Percentiles rank a stretch among this genome's conserved stretches.
These are phyloP conservation scores for Lactarius quietus DNA, from an alignment of 768 basidiomycete genomes.

Conservation along the genomic window DNA sequence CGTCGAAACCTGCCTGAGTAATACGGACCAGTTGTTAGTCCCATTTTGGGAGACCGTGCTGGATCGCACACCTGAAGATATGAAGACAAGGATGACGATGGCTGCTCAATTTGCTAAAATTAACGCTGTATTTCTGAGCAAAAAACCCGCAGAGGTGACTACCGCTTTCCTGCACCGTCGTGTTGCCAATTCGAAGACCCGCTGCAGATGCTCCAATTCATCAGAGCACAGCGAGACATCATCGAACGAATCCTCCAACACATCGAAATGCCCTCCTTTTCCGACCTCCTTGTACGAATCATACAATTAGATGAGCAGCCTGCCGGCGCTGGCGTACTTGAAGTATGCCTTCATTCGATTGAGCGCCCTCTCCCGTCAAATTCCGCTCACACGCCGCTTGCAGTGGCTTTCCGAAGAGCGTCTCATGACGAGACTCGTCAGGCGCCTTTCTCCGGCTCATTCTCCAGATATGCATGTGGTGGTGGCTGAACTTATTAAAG, in stretches of 20 bases:
- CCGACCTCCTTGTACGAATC: conserved; percentile 87
- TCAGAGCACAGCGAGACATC: conserved; percentile 75
- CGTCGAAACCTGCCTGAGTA: conserved; percentile 79
- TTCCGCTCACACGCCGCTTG: conserved; percentile 34
- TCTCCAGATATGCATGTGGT: conserved; percentile 76
- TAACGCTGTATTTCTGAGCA: conserved; percentile 81
- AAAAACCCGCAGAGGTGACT: conserved; percentile 85
- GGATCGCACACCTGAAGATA: conserved; percentile 76
- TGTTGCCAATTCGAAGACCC: conserved; percentile 33
- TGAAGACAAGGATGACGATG: conserved; percentile 83
- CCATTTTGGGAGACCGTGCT: conserved; percentile 93
- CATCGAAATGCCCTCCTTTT: conserved; percentile 85
- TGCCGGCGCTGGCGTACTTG: conserved; percentile 76
- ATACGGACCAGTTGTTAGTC: conserved; percentile 64
- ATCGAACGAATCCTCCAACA: conserved; percentile 80
- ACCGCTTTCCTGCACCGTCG: conserved; percentile 27
- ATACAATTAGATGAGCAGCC: conserved; percentile 86
- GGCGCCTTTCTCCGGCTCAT: conserved; percentile 75
- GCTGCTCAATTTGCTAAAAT: conserved; percentile 94
- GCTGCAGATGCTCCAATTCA: conserved; percentile 86
- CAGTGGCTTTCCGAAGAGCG: conserved; percentile 88
- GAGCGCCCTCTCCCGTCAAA: conserved; percentile 32
- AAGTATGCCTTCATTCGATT: conserved; percentile 55
- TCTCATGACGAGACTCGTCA: conserved; percentile 77
- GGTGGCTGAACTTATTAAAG: conserved; percentile 88